Conservation (phyloP, 306 rosid species). For the Acmispon strigosus region DNA sequence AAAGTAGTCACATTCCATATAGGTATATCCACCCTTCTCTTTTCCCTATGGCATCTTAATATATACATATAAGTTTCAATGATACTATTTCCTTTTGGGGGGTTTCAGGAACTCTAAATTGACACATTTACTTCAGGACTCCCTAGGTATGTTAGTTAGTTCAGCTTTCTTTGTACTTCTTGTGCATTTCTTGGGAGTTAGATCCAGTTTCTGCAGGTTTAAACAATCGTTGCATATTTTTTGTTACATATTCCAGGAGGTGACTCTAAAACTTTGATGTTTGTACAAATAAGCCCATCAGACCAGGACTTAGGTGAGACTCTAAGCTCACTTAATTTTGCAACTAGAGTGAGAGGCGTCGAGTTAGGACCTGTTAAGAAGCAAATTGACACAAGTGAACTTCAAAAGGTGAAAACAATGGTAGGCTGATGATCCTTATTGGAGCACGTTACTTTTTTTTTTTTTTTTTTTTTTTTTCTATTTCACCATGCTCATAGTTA, state of each 20-base stretch:
- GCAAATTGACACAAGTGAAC: conserved; percentile 74
- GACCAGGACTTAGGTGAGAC: conserved; percentile 82
- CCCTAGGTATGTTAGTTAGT: conserved; percentile 48
- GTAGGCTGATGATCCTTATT: conserved; percentile 33
- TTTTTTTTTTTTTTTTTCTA: neutral
- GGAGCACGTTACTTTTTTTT: neutral
- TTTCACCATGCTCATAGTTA: neutral
- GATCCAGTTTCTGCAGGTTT: neutral
- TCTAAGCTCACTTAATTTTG: conserved; percentile 74
- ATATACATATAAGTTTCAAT: neutral
- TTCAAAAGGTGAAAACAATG: conserved; percentile 66
- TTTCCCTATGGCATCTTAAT: neutral
- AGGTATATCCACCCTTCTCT: conserved; percentile 39
- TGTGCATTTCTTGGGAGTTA: neutral
- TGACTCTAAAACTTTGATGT: conserved; percentile 81
- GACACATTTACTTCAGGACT: conserved; percentile 94
- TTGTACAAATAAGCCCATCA: conserved; percentile 89
- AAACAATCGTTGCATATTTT: neutral
- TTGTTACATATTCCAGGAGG: conserved; percentile 53
- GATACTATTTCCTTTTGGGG: conserved; percentile 13
- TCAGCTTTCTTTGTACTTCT: neutral
- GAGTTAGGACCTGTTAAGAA: conserved; percentile 83
- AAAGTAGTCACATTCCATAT: conserved; percentile 82
- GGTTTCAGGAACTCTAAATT: conserved; percentile 80
- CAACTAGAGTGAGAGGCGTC: conserved; percentile 80